Percentiles rank a stretch among this genome's conserved stretches.
These are phyloP conservation scores for Neurospora crassa DNA, from an alignment of 2,329 filamentous ascomycete species.

Conservation along the genomic window DNA sequence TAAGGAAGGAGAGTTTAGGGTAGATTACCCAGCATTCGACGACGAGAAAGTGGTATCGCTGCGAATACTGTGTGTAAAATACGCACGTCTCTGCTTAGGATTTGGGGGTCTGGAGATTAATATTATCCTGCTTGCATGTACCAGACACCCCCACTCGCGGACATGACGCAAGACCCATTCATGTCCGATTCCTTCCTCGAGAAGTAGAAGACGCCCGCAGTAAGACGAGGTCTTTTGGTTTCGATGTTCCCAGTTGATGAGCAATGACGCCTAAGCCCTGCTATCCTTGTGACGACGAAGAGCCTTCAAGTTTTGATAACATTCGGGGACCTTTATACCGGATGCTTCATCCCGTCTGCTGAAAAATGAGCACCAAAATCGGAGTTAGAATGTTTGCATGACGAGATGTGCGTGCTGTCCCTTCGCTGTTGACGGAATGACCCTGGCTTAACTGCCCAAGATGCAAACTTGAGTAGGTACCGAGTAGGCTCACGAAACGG, in stretches of 20 bases:
- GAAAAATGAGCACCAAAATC: not conserved
- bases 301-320: not conserved
- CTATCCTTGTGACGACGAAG: not conserved
- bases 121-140: not conserved
- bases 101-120: not conserved
- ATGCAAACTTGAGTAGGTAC: not conserved
- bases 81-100: not conserved
- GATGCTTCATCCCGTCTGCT: not conserved
- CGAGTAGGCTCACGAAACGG: too few relatives aligned
- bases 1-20: not conserved
- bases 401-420: not conserved
- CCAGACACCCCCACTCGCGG: not conserved
- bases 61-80: not conserved
- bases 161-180: not conserved
- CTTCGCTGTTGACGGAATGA: not conserved
- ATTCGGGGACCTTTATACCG: not conserved
- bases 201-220: not conserved
- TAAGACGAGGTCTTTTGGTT: not conserved
- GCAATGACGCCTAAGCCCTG: not conserved
- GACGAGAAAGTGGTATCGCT: not conserved
- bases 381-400: not conserved
- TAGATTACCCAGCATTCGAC: not conserved
- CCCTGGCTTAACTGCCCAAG: not conserved
- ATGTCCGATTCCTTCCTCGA: not conserved
- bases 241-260: not conserved